Evolutionary conservation across 2,329 filamentous ascomycete species (phyloP), one percentile per base, ranked within the genome.

Genomic region (Orbilia brochopaga): DNA sequence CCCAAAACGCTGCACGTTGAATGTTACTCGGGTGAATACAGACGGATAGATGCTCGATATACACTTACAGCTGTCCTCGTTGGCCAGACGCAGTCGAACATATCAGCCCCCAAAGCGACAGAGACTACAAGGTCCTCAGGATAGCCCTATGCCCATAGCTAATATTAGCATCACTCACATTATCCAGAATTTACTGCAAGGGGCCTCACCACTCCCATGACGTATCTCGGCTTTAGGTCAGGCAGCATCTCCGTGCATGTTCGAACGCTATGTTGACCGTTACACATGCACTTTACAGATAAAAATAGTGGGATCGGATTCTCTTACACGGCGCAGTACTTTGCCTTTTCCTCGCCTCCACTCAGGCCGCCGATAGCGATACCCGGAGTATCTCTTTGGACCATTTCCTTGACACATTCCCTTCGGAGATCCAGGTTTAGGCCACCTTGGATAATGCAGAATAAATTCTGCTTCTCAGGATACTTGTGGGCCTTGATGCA

Each of bases 81-180:
- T 0, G 94, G 95, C 94, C 94, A 99, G 5, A 99, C 94, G 78
- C 95, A 99, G 81, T 99, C 94, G 79, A 99, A 99, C 94, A 99
- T 99, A 80, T 99, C 94, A 54, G 94, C 94, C 2, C 94, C 94
- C 0, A 99, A 84, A 0, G 94, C 94, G 2, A 97, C 88, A 59
- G 91, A 95, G 42, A 99, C 92, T 1, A 99, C 86, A 63, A 99
- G 83, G 78, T 99, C 94, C 81, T 97, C 94, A 0, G 94, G 94
- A 79, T 97, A 99, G 11, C 94, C 92, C 84, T 86, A 23, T 48
- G 8, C 11, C 17, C 8, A 48, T 48, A 48, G 5, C 7, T 6
- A 3, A 4, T 21, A 11, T 48, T 21, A 21, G 59, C 24, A 60
- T 75, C 21, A n/a, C 42, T 10, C 8, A 40, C 32, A 8, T 23